Conservation (phyloP, 305 asterid genomes). For the Caryopteris hybrid region DNA sequence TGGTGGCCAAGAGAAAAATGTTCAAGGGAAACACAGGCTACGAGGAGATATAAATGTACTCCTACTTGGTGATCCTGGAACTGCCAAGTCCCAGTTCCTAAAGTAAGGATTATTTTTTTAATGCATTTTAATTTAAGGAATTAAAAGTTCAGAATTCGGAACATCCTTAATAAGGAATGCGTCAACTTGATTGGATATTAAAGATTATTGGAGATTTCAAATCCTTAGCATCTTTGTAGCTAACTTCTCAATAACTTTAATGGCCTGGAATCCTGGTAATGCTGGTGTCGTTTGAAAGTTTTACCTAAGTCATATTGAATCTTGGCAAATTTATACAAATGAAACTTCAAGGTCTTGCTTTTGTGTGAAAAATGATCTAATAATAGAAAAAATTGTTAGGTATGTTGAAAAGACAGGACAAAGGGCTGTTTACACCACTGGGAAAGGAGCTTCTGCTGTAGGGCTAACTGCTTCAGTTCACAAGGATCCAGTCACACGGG, state of each 20-base stretch:
- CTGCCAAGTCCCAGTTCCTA: slow-evolving; percentile 97
- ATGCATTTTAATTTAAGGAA: background rate
- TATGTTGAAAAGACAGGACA: slow-evolving; percentile 95
- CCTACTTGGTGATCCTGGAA: slow-evolving; percentile 97
- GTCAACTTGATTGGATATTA: background rate
- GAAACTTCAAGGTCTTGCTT: slow-evolving; percentile 13
- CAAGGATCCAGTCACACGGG: slow-evolving; percentile 96
- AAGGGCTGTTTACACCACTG: slow-evolving; percentile 96
- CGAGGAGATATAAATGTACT: slow-evolving; percentile 94
- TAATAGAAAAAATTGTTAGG: slow-evolving; percentile 35
- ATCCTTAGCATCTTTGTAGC: background rate
- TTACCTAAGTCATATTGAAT: background rate
- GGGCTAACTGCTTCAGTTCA: slow-evolving; percentile 97
- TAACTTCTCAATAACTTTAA: background rate
- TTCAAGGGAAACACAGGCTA: slow-evolving; percentile 85
- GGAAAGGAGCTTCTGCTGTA: slow-evolving; percentile 98
- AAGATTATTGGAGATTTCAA: background rate
- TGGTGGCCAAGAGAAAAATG: slow-evolving; percentile 93
- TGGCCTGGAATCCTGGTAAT: background rate
- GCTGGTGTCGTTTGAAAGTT: background rate
- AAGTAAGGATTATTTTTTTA: slow-evolving; percentile 54
- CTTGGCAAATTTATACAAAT: background rate
- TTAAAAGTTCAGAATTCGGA: background rate
- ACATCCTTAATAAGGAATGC: background rate
- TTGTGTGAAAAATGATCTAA: slow-evolving; percentile 13